Base-by-base conservation (phyloP, 352 stramenopile genomes). In the Thalassiosira hispida region DNA sequence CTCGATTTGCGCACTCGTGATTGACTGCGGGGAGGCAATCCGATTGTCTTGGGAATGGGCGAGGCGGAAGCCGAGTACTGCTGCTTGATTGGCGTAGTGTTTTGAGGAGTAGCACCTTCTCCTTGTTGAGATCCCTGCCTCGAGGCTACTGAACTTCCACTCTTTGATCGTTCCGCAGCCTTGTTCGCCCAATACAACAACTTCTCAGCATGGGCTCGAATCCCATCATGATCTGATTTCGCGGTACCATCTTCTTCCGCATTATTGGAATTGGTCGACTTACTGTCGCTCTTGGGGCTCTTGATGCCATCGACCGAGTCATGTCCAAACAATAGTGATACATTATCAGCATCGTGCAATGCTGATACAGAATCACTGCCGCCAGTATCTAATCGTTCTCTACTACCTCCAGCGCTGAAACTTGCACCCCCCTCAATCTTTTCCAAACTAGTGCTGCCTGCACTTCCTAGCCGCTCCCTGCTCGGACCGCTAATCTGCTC, bases 141-240 rank as follows among this genome's bases (percentile, higher is more conserved):
- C 2, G 66, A 75, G 12, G 53, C 53, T 11, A 72, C 44, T 11
- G 60, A 9, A 51, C 29, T 27, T n/a, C 51, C 25, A 16, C 1
- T 29, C 38, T 65, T 65, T 9, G 33, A 53, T 46, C 57, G 33
- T 47, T 80, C 72, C 3, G 63, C n/a, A 0, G 57, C 68, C 62
- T 76, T 81, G 29, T 86, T 75, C 9, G 79, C 79, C 73, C 61
- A 83, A 52, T 73, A 74, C 8, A 86, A 49, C 14, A 86, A 35
- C 38, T 71, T 80, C 33, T 79, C 55, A 9, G 79, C 79, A 59
- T 83, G 73, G 0, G 49, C 51, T 51, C 79, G 52, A 31, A 86
- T 83, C 11, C 40, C 55, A 44, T 74, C 68, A 27, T 82, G 66
- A 57, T 73, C 76, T 33, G 65, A 73, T 1, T 20, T 57, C 40